Percentiles rank a stretch among this genome's conserved stretches.
Evolutionary conservation across 768 basidiomycete species (phyloP).

Genomic region (Mycena capillaripes): DNA sequence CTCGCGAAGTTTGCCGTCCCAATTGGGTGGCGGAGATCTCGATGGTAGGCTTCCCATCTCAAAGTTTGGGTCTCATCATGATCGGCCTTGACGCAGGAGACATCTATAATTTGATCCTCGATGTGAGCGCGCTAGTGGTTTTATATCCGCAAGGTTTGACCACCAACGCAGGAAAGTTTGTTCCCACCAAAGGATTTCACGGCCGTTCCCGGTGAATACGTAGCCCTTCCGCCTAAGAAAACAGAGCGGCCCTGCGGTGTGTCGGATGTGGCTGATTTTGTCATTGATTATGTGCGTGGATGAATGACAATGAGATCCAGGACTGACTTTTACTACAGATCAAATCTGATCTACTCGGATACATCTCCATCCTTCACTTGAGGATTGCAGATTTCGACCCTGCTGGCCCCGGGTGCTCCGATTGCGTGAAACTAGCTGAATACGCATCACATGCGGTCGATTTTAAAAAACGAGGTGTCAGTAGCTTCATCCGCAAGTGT

Average conservation of each 20-base stretch:
- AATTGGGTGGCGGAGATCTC: slow-evolving; percentile 67
- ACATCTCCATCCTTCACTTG: slow-evolving; percentile 59
- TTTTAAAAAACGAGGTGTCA: slow-evolving; percentile 59
- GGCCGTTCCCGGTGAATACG: slow-evolving; percentile 55
- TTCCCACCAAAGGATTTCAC: slow-evolving; percentile 40
- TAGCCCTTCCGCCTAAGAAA: slow-evolving; percentile 49
- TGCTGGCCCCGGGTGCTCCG: slow-evolving; percentile 45
- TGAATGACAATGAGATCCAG: neutral
- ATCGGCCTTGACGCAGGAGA: slow-evolving; percentile 47
- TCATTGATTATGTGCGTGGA: slow-evolving; percentile 59
- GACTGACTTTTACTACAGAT: slow-evolving; percentile 30
- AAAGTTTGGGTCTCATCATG: slow-evolving; percentile 21
- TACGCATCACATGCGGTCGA: slow-evolving; percentile 64
- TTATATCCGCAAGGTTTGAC: neutral
- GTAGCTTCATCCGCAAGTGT: neutral
- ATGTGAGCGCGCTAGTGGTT: slow-evolving; percentile 43
- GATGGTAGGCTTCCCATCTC: slow-evolving; percentile 56
- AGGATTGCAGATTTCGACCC: slow-evolving; percentile 55
- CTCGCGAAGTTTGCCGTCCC: slow-evolving; percentile 58
- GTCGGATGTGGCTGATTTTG: slow-evolving; percentile 61
- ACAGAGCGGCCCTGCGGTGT: slow-evolving; percentile 52
- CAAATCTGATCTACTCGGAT: slow-evolving; percentile 56
- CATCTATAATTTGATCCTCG: slow-evolving; percentile 62
- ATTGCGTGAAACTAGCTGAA: slow-evolving; percentile 59
- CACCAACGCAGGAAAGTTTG: slow-evolving; percentile 45